Evolutionary conservation across 169 alveolate genomes (phyloP).

Genomic region (Miamiensis avidus): DNA sequence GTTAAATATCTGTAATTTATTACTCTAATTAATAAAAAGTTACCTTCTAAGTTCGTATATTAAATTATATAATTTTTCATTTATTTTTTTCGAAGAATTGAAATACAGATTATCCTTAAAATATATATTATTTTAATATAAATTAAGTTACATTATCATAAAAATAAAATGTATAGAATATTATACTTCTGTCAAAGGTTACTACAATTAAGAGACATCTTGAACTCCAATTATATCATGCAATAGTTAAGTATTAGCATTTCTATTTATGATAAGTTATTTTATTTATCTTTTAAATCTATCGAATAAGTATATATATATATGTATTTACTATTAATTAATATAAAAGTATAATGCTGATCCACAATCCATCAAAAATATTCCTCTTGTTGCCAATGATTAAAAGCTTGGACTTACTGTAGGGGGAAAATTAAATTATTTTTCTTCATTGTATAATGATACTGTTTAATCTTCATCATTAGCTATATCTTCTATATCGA

Average conservation of each 20-base stretch:
- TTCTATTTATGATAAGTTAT: not conserved
- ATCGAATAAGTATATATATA: not conserved
- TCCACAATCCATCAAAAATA: constrained; percentile 50
- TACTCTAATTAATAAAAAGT: not conserved
- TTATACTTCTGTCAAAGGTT: constrained; percentile 15
- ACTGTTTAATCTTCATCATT: constrained; percentile 11
- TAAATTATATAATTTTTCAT: constrained; percentile 1
- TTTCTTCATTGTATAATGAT: constrained; percentile 20
- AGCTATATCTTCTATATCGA: constrained; percentile 37
- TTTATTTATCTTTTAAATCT: not conserved
- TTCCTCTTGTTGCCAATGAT: constrained; percentile 30
- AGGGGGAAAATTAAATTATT: constrained; percentile 40
- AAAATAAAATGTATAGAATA: not conserved
- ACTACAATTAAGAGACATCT: not conserved
- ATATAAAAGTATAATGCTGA: constrained; percentile 36
- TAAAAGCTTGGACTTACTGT: constrained; percentile 27
- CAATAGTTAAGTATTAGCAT: not conserved
- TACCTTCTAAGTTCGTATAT: constrained; percentile 19
- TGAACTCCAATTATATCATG: not conserved
- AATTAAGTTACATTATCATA: too few relatives aligned
- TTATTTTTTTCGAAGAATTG: constrained; percentile 2
- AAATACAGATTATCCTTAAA: constrained; percentile 8
- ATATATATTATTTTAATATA: not conserved
- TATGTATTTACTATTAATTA: constrained; percentile 8
- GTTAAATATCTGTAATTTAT: not conserved